phyloP scores from a whole-genome alignment of 805 yeast species.

The Cyberlindnera xishuangbannaensis region DNA sequence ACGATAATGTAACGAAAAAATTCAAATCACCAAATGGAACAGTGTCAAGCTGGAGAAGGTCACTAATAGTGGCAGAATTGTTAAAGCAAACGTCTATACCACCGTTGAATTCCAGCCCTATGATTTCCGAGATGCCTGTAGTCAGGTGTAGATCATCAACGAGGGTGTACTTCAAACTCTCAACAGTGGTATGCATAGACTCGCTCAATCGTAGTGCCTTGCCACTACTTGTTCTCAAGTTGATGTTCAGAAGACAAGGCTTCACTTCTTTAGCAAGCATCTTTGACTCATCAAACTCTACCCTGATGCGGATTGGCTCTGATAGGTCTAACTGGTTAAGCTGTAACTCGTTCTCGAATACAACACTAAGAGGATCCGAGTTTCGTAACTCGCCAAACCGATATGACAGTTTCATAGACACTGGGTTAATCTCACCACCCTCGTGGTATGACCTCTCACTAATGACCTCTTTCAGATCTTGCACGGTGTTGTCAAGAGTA shows the following conservation, averaged over 20 bases:
- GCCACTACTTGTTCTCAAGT: slow-evolving; percentile 18
- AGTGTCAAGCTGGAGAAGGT: slow-evolving; percentile 30
- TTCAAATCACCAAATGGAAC: slow-evolving; percentile 27
- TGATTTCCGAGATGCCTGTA: slow-evolving; percentile 12
- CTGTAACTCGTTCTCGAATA: slow-evolving; percentile 10
- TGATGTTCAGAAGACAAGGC: slow-evolving; percentile 16
- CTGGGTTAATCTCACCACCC: slow-evolving; percentile 17
- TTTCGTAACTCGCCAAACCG: slow-evolving; percentile 11
- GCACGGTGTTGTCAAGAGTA: slow-evolving; percentile 22
- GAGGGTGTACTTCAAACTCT: slow-evolving; percentile 13
- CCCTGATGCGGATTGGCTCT: slow-evolving; percentile 13
- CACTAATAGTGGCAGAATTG: slow-evolving; percentile 20
- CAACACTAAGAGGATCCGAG: slow-evolving; percentile 12
- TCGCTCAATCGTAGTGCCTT: slow-evolving; percentile 12
- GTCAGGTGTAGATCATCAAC: slow-evolving; percentile 14
- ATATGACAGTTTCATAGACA: slow-evolving; percentile 11
- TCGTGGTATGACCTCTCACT: slow-evolving; percentile 13
- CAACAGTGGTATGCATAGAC: slow-evolving; percentile 10
- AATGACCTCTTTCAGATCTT: slow-evolving; percentile 22
- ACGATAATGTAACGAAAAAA: slow-evolving; percentile 21
- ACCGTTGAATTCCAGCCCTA: slow-evolving; percentile 16
- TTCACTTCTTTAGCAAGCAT: slow-evolving; percentile 4
- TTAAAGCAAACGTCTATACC: slow-evolving; percentile 13
- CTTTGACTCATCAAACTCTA: slow-evolving; percentile 18
- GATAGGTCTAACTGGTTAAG: neutral